Percentiles rank a stretch among this genome's conserved stretches.
Conservation (phyloP, 2,329 filamentous ascomycete species). For the Blastomyces silverae region DNA sequence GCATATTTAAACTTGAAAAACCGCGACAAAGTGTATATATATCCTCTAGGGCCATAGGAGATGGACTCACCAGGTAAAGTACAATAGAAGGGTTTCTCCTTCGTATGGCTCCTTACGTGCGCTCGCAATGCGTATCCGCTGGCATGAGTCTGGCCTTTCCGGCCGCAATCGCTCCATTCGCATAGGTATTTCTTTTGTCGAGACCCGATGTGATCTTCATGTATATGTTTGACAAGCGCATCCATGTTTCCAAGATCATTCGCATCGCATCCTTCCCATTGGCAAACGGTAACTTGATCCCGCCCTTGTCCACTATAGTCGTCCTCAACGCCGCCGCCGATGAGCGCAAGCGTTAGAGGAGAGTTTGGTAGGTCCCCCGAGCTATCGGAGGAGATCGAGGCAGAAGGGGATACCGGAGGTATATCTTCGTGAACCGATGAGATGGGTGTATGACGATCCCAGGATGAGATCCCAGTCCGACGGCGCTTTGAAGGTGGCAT, state of each 20-base stretch:
- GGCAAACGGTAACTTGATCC: slow-evolving; percentile 70
- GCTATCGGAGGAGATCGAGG: slow-evolving; percentile 82
- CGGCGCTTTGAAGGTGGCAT: slow-evolving; percentile 46
- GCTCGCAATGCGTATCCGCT: slow-evolving; percentile 94
- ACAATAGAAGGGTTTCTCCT: slow-evolving; percentile 98
- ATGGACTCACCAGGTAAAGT: slow-evolving; percentile 68
- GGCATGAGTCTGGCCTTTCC: slow-evolving; percentile 86
- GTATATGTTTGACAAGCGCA: slow-evolving; percentile 71
- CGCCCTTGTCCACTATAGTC: slow-evolving; percentile 66
- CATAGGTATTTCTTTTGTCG: slow-evolving; percentile 97
- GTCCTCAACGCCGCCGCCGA: slow-evolving; percentile 39
- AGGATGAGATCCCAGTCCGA: slow-evolving; percentile 40
- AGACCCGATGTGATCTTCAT: slow-evolving; percentile 88
- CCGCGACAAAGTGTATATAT: not conserved
- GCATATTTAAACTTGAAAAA: not conserved
- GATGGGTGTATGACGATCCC: slow-evolving; percentile 47
- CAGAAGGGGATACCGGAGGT: slow-evolving; percentile 46
- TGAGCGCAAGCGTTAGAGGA: slow-evolving; percentile 46
- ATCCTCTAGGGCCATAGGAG: not conserved
- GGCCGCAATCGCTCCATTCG: slow-evolving; percentile 84
- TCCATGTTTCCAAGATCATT: slow-evolving; percentile 76
- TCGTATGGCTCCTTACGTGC: slow-evolving; percentile 94
- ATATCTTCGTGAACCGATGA: slow-evolving; percentile 40
- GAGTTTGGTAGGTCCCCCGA: slow-evolving; percentile 76
- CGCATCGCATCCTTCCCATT: slow-evolving; percentile 66